Evolutionary conservation across 1,284 basidiomycete species (phyloP).

Genomic region (Ustilago trichophora): DNA sequence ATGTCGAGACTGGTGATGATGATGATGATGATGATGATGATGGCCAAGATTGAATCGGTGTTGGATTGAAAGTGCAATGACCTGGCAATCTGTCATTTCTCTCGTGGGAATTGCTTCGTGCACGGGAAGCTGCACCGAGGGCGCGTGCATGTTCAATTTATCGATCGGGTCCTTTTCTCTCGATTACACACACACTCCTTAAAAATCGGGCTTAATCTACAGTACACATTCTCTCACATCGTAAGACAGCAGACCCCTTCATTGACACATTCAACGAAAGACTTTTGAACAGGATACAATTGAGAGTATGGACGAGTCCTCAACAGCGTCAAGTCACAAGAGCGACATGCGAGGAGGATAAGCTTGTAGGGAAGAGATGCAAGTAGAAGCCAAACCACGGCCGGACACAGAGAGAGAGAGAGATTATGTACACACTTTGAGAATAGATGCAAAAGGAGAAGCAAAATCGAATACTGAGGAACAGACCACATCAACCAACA

Average conservation of each 20-base stretch:
- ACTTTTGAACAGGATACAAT: not conserved
- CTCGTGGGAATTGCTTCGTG: conserved; percentile 6
- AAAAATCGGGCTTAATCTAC: too few species aligned
- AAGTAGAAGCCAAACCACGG: too few species aligned
- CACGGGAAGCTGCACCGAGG: not conserved
- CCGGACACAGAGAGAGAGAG: conserved; percentile 1
- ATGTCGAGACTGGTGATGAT: not conserved
- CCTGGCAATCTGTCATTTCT: not conserved
- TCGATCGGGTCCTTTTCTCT: not conserved
- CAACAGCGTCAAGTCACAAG: conserved; percentile 2
- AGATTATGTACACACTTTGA: too few species aligned
- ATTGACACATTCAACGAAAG: too few species aligned
- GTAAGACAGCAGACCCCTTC: not conserved
- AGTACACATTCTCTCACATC: too few species aligned
- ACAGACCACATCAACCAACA: not conserved
- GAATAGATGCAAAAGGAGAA: conserved; percentile 8
- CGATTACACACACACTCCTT: not conserved
- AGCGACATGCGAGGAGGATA: conserved; percentile 8
- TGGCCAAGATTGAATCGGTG: not conserved
- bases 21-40: not conserved
- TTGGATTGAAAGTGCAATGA: not conserved
- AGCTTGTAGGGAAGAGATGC: too few species aligned
- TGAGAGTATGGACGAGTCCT: not conserved
- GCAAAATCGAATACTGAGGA: too few species aligned
- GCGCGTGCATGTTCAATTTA: not conserved